Evolutionary conservation across 164 flowering plant genomes (phyloP).

Genomic region (Taxillus chinensis): DNA sequence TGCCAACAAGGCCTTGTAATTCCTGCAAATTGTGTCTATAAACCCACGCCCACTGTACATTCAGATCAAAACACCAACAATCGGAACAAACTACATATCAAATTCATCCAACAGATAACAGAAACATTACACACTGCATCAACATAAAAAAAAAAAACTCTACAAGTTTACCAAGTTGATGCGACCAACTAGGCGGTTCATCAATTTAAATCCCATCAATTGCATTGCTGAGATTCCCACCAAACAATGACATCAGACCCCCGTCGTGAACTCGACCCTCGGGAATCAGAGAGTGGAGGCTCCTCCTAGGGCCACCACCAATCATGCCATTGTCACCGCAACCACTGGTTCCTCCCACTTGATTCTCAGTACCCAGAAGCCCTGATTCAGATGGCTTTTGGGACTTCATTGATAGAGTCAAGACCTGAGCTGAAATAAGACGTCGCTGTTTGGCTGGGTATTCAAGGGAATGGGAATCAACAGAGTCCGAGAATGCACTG

Average conservation of each 20-base stretch:
- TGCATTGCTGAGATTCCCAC: constrained; percentile 2
- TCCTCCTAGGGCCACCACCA: neutral
- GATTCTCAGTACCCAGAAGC: neutral
- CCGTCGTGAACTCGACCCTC: constrained; percentile 5
- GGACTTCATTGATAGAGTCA: constrained; percentile 3
- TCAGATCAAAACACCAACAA: no score
- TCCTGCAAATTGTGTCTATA: no score
- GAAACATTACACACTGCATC: no score
- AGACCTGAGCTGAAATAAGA: neutral
- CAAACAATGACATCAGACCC: neutral
- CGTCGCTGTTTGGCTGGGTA: constrained; percentile 15
- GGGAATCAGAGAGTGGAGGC: neutral
- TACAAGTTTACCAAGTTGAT: no score
- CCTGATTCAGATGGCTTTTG: neutral
- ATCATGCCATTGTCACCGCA: neutral
- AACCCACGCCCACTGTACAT: no score
- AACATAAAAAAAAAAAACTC: no score
- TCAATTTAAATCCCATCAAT: neutral
- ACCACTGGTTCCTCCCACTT: neutral
- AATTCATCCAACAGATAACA: no score
- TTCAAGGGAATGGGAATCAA: constrained; percentile 44
- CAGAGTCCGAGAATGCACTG: constrained; percentile 46
- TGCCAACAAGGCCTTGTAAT: no score
- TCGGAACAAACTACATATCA: no score
- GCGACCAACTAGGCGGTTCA: no score